Evolutionary conservation across 1,284 basidiomycete genomes (phyloP), one percentile per base, ranked within the genome.

Genomic region (Rhodotorula sp.): DNA sequence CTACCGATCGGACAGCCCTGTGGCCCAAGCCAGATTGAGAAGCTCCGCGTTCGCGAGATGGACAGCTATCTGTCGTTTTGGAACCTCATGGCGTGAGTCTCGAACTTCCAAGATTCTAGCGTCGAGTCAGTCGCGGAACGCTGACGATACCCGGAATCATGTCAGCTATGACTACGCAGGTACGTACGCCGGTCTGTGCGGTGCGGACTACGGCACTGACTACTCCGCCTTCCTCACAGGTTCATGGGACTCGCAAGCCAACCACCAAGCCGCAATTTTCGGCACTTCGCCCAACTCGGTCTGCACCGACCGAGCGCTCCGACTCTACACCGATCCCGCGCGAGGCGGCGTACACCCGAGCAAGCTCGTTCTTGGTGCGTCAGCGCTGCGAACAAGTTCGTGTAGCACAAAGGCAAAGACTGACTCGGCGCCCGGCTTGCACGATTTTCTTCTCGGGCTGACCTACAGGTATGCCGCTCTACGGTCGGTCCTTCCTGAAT

Each of bases 221-320:
- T n/a, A 15, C 48, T 2, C 28, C 7, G 18, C 2, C 5, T 48
- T 1, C 19, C 48, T 5, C 26, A 75, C 57, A 81, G 67, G 82
- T 28, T 76, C 77, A 16, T 83, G 82, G 82, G 79, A 79, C 38
- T 62, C 62, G 8, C 72, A 80, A 72, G 81, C 82, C 1, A 91
- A 91, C 64, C 89, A 95, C 80, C 91, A 94, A 81, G 91, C 92
- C 4, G 91, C 90, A 77, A 79, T 95, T 19, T 93, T 88, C 79
- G 62, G 68, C 45, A 19, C 66, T 1, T 38, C 54, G 6, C 71
- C 68, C 52, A 87, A 87, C 5, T 84, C 84, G 28, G 85, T 89
- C 66, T 89, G 84, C 76, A 91, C 91, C 21, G 89, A 94, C 74
- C 82, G 83, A 15, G 89, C 91, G 0, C 82, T 95, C 70, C 83